Conservation (phyloP, 2,329 filamentous ascomycete genomes). For the Pseudopyricularia javanii region DNA sequence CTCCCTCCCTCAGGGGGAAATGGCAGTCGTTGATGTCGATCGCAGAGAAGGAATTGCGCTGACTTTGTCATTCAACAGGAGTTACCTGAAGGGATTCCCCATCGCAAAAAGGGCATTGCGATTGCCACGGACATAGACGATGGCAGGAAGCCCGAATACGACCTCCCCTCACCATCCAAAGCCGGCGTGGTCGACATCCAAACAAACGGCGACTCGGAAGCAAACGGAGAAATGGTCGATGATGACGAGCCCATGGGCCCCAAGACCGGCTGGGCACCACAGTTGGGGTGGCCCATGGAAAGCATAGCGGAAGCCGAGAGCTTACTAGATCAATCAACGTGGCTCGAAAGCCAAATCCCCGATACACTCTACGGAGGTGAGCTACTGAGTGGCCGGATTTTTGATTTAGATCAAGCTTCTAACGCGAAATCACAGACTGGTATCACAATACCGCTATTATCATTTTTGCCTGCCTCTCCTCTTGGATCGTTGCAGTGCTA, state of each 20-base stretch:
- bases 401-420: conserved; percentile 4
- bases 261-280: conserved; percentile 76
- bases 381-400: conserved; percentile 9
- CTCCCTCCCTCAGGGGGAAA: neutral
- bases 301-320: conserved; percentile 48
- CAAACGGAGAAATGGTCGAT: conserved; percentile 37
- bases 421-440: conserved; percentile 53
- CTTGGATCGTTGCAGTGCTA: conserved; percentile 80
- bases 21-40: too few species aligned
- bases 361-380: conserved; percentile 83
- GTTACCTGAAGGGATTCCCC: conserved; percentile 52
- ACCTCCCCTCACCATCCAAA: conserved; percentile 65
- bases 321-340: conserved; percentile 77
- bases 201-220: conserved; percentile 31
- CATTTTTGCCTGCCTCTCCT: conserved; percentile 78
- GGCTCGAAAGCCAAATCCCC: conserved; percentile 69
- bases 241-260: conserved; percentile 44
- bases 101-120: conserved; percentile 47
- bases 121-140: conserved; percentile 73
- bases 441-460: conserved; percentile 96
- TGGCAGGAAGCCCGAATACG: conserved; percentile 55
- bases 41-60: conserved; percentile 1
- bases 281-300: conserved; percentile 60
- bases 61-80: conserved; percentile 29
- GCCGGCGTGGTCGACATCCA: conserved; percentile 49